Conservation (phyloP, 2,329 filamentous ascomycete genomes). For the Phaeosphaeria sp. region DNA sequence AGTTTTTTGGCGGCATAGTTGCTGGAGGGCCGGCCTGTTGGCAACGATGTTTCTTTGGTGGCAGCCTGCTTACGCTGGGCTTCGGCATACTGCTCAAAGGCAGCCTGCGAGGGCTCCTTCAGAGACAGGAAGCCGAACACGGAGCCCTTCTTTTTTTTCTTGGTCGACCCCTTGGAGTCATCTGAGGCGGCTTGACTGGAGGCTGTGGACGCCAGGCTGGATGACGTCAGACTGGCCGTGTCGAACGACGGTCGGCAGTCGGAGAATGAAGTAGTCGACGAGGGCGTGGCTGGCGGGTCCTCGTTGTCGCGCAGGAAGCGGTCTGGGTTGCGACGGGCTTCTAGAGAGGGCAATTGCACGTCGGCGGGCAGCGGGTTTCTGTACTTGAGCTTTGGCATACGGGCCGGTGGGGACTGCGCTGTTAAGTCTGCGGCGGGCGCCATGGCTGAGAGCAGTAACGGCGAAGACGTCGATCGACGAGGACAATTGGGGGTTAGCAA, state of each 20-base stretch:
- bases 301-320: conserved; percentile 4
- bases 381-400: conserved; percentile 46
- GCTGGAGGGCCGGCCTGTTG: conserved; percentile 16
- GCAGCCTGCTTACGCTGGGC: conserved; percentile 51
- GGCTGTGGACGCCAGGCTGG: conserved; percentile 41
- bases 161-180: conserved; percentile 36
- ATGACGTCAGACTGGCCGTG: conserved; percentile 31
- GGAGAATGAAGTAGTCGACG: conserved; percentile 13
- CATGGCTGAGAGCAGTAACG: conserved; percentile 34
- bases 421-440: conserved; percentile 34
- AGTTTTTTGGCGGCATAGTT: conserved; percentile 52
- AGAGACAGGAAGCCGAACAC: conserved; percentile 56
- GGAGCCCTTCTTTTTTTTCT: conserved; percentile 44
- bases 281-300: conserved; percentile 13
- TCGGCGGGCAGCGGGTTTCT: conserved; percentile 39
- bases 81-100: conserved; percentile 55
- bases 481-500: conserved; percentile 27
- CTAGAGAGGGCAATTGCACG: conserved; percentile 22
- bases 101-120: conserved; percentile 58
- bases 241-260: conserved; percentile 20
- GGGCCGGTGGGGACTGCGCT: conserved; percentile 32
- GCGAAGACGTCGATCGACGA: conserved; percentile 33
- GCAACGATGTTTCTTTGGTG: conserved; percentile 26
- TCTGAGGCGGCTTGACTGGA: conserved; percentile 35
- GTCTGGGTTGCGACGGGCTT: conserved; percentile 3